Evolutionary conservation across 768 basidiomycete species (phyloP).

Genomic region (Boletus subparvulus): DNA sequence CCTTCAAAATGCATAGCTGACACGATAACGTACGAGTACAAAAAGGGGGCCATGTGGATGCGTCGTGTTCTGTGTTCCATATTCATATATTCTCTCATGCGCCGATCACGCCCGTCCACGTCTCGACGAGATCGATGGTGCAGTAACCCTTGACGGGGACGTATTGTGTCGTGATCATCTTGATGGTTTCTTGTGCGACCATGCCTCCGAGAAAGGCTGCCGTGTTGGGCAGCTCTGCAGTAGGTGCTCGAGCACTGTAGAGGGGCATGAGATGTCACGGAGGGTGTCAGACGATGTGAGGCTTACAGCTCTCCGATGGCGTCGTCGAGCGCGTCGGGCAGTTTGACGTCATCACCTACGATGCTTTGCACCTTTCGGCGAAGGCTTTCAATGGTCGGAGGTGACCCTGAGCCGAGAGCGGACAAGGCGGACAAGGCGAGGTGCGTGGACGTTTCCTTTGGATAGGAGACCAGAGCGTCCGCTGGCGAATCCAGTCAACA

Average conservation of each 20-base stretch:
- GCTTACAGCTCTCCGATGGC: conserved; percentile 79
- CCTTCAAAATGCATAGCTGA: neutral
- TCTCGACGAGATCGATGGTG: conserved; percentile 80
- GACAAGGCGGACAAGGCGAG: conserved; percentile 68
- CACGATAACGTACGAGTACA: neutral
- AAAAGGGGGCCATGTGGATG: neutral
- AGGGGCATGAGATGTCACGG: neutral
- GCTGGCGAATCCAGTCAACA: conserved; percentile 32
- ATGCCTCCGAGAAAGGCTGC: conserved; percentile 93
- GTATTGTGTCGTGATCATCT: conserved; percentile 95
- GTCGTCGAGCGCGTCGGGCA: conserved; percentile 56
- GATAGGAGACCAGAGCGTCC: conserved; percentile 38
- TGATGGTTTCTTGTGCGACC: conserved; percentile 95
- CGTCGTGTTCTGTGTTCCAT: neutral
- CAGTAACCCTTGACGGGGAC: conserved; percentile 85
- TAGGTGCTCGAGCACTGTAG: conserved; percentile 70
- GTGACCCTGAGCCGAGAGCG: conserved; percentile 29
- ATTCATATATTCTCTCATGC: conserved; percentile 5
- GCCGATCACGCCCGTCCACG: conserved; percentile 63
- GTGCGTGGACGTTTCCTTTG: conserved; percentile 66
- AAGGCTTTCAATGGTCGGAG: conserved; percentile 52
- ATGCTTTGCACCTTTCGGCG: conserved; percentile 49
- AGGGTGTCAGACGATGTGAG: neutral
- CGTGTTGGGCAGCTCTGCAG: conserved; percentile 87
- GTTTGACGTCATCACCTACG: conserved; percentile 47